Base-by-base conservation (phyloP, 78 protist genomes). In the Mastigamoeba balamuthi region DNA sequence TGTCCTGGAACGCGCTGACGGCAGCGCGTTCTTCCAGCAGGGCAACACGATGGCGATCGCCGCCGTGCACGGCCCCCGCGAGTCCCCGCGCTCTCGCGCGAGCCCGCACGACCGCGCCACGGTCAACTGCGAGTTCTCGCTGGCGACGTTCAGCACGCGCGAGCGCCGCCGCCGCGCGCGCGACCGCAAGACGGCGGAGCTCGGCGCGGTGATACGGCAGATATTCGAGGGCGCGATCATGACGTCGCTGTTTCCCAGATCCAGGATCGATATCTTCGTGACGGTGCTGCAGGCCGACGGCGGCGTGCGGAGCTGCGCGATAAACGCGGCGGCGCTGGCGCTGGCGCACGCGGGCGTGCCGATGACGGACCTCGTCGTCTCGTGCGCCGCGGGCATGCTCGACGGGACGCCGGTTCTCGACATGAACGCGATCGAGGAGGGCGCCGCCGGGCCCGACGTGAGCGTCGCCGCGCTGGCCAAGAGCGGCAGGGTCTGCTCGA, bases 211-310 rank as follows among this genome's bases (percentile, higher is more conserved):
- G 39, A 27, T 95, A 0, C 68, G 65, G 40, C 73, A 83, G 30
- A 86, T 94, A 0, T 81, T 92, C 44, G 91, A 93, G 65, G 35
- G 82, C 1, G 88, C 83, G 10, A 74, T 91, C 53, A 63, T 88
- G 8, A 44, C 81, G 0, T 2, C 53, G 6, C 40, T 89, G 37
- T 84, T 71, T 36, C 98, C 98, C 0, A 58, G 91, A 8, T 87
- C 97, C 4, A 92, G 91, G 36, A 93, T 96, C 33, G 84, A 79
- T 53, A 82, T 96, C 8, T 84, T 30, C 58, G 42, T 96, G 23
- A 91, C 90, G 7, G 92, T 96, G 2, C 63, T 96, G 29, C 98
- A 96, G 64, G 69, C 95, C 1, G 98, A 96, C n/a, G 98, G 97
- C 2, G 94, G 93, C 28, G 9, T 76, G 4, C 76, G 75, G 6